A percentile compares a stretch with the other conserved stretches of the same genome.
These are phyloP conservation scores for Coriaria nepalensis DNA, from an alignment of 306 rosid species.

Conservation along the genomic window DNA sequence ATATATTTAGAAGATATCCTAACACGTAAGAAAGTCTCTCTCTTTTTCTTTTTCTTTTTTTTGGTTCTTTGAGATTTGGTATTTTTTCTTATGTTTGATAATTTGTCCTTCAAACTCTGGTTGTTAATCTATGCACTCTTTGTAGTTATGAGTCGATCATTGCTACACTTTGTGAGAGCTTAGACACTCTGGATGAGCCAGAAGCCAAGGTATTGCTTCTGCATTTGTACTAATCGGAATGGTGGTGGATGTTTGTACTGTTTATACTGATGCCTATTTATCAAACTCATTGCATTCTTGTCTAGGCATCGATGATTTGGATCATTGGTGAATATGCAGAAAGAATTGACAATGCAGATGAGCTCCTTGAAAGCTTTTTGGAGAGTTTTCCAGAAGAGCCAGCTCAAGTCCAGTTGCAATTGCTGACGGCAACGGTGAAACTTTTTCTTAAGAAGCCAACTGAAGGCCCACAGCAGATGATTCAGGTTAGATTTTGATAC, in stretches of 20 bases:
- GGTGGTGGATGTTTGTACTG: constrained; percentile 2
- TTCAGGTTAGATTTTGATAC: constrained; percentile 52
- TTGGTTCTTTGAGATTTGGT: background rate
- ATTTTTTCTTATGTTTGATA: constrained; percentile 5
- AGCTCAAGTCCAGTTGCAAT: constrained; percentile 91
- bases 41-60: background rate
- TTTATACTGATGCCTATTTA: background rate
- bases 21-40: constrained; percentile 52
- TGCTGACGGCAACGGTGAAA: constrained; percentile 96
- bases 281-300: constrained; percentile 2
- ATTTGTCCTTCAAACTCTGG: constrained; percentile 10
- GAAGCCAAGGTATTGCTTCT: constrained; percentile 81
- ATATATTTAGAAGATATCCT: constrained; percentile 97
- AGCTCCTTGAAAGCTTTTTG: constrained; percentile 96
- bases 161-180: constrained; percentile 96
- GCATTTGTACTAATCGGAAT: constrained; percentile 4
- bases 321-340: constrained; percentile 99
- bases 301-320: constrained; percentile 98
- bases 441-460: constrained; percentile 99
- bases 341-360: constrained; percentile 99
- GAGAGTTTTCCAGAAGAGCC: constrained; percentile 95
- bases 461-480: constrained; percentile 99
- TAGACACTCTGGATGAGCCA: constrained; percentile 95
- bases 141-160: constrained; percentile 92
- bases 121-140: constrained; percentile 11